Conservation (phyloP, 2,329 filamentous ascomycete species). For the Penicillium palitans region DNA sequence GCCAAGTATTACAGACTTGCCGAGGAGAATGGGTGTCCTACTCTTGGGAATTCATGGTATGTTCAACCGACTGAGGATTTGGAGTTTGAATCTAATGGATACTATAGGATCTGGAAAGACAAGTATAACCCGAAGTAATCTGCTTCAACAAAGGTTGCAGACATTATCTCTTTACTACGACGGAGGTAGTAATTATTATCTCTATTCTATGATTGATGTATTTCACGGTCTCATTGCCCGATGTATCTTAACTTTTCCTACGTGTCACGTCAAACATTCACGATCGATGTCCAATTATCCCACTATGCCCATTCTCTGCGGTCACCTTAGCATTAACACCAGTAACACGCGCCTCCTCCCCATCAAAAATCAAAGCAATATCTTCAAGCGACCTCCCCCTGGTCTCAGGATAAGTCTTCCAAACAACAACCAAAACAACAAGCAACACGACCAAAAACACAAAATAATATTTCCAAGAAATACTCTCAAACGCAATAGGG, state of each 20-base stretch:
- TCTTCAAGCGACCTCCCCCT: conserved; percentile 4
- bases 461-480: conserved; percentile 9
- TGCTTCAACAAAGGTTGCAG: not conserved
- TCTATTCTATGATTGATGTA: not conserved
- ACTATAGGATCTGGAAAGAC: conserved; percentile 90
- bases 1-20: conserved; percentile 91
- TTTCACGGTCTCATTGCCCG: not conserved
- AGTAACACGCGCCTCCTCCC: not conserved
- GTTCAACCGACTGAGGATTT: conserved; percentile 39
- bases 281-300: not conserved
- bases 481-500: conserved; percentile 5
- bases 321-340: not conserved
- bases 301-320: not conserved
- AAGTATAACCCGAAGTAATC: conserved; percentile 67
- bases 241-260: not conserved
- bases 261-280: not conserved
- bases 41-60: conserved; percentile 92
- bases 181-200: not conserved
- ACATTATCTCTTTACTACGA: not conserved
- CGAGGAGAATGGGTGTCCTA: conserved; percentile 85
- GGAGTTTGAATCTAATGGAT: conserved; percentile 19
- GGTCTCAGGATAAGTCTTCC: conserved; percentile 8
- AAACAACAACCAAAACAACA: conserved; percentile 2
- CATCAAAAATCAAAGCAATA: conserved; percentile 3
- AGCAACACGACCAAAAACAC: conserved; percentile 5